Base-by-base conservation (phyloP, 2,329 filamentous ascomycete species). In the Malbranchea cinnamomea region DNA sequence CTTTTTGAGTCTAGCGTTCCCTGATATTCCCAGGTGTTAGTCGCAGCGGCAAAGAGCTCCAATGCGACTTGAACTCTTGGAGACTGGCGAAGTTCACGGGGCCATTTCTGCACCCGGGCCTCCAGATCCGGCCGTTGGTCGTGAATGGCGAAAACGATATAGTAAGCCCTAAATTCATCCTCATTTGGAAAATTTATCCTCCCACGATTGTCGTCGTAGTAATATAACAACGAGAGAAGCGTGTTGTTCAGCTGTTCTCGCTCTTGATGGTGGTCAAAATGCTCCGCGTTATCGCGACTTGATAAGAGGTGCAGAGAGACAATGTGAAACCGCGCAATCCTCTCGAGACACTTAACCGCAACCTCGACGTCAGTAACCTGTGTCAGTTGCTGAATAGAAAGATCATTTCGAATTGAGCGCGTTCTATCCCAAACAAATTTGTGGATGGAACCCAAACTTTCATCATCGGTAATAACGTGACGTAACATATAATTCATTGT, bases 381-480 rank as follows among this genome's bases (percentile, higher is more conserved):
- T 5, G 63, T 65, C 34, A 74, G 52, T 42, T 70, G 65, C 46
- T 74, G 70, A 12, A 74, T 72, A 2, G 68, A 69, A 29, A 75
- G 69, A 45, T 77, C 72, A 42, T 75, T 76, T 23, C 72, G 64
- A 34, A 77, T 66, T 4, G 68, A 71, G 26, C 72, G 62, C 19
- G 71, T 74, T 11, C 72, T 62, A 44, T 76, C 71, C 72, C 72
- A 77, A 15, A 76, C 62, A 46, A 74, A 77, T 36, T 66, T 64
- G 42, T 75, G 68, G 8, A 73, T 61, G n/a, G 59, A 47, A 1
- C 55, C 60, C 29, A 71, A 53, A 18, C 56, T 51, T 11, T 65
- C 57, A 13, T 54, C 49, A 16, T 67, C 62, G 23, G 57, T 58
- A 32, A 75, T 50, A 6, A 75, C 50, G 40, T 62, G 46, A 23